Base-by-base conservation (phyloP, 1,284 basidiomycete genomes). In the Sanghuangporus weigelae region DNA sequence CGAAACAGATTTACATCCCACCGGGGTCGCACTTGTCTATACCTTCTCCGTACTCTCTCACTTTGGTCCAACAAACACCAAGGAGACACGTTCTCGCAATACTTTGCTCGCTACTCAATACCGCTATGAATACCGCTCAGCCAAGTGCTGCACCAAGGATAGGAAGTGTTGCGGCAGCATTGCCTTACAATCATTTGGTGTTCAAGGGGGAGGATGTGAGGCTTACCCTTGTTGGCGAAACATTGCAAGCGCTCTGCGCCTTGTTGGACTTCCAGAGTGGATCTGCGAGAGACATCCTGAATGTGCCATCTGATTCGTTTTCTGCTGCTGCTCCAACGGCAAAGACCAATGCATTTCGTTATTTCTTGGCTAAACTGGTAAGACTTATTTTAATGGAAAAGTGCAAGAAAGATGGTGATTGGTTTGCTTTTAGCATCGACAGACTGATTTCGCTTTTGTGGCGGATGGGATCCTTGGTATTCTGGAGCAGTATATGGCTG, bases 161-260 rank as follows among this genome's bases (percentile, higher is more conserved):
- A 60, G 84, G 83, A 23, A 82, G 81, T 44, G 84, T 87, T 76
- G 79, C 87, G 26, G 83, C 83, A 63, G 83, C 86, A 66, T 74
- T 95, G 48, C 93, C 93, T 0, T 95, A 95, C 72, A 94, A 94
- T 69, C 92, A 95, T 72, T 82, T 95, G 7, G 86, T 95, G n/a
- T 91, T 92, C 71, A 93, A 93, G 71, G 89, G 89, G 19, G 92
- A 92, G 67, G 92, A 95, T 70, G 77, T 88, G 21, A 79, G 89
- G 68, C 80, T 83, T 7, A 85, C 81, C 12, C 81, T 95, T 50
- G 86, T 93, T 48, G 81, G 85, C 63, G 84, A 83, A 54, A 90
- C 85, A 66, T 77, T 95, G 62, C 91, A 92, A 74, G 83, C 87
- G 5, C 78, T 96, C 21, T 87, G 89, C 66, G 86, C 86, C 16